These are phyloP conservation scores for Pseudogymnoascus verrucosus DNA, from an alignment of 2,329 filamentous ascomycete genomes.

Conservation along the genomic window DNA sequence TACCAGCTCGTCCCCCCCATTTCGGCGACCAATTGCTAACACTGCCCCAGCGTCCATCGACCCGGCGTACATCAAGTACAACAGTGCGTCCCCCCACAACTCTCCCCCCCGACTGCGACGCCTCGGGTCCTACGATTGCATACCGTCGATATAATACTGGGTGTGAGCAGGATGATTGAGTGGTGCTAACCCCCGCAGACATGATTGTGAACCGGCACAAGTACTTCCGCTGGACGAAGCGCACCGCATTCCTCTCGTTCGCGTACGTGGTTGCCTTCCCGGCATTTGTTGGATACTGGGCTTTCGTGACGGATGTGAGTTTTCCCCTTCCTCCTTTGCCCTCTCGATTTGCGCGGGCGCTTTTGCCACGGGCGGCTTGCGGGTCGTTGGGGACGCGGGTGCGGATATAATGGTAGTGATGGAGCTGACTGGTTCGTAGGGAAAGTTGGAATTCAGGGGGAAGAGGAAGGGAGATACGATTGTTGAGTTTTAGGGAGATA, in stretches of 20 bases:
- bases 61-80: slow-evolving; percentile 47
- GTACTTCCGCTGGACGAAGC: slow-evolving; percentile 89
- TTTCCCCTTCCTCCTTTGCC: neutral
- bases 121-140: neutral
- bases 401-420: neutral
- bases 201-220: slow-evolving; percentile 80
- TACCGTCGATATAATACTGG: slow-evolving; percentile 7
- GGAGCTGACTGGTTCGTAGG: slow-evolving; percentile 44
- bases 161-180: slow-evolving; percentile 6
- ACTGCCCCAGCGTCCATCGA: slow-evolving; percentile 30
- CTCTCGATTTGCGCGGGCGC: neutral
- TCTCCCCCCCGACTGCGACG: slow-evolving; percentile 6
- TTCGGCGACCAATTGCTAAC: slow-evolving; percentile 8
- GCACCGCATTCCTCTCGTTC: slow-evolving; percentile 73
- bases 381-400: neutral
- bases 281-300: slow-evolving; percentile 58
- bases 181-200: slow-evolving; percentile 42
- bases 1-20: neutral
- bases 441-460: slow-evolving; percentile 74
- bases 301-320: slow-evolving; percentile 81
- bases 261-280: slow-evolving; percentile 71
- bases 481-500: slow-evolving; percentile 56
- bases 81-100: slow-evolving; percentile 32
- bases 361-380: neutral
- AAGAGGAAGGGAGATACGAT: slow-evolving; percentile 86